Evolutionary conservation across 495 filamentous ascomycete genomes (phyloP).

Genomic region (Glonium stellatum): DNA sequence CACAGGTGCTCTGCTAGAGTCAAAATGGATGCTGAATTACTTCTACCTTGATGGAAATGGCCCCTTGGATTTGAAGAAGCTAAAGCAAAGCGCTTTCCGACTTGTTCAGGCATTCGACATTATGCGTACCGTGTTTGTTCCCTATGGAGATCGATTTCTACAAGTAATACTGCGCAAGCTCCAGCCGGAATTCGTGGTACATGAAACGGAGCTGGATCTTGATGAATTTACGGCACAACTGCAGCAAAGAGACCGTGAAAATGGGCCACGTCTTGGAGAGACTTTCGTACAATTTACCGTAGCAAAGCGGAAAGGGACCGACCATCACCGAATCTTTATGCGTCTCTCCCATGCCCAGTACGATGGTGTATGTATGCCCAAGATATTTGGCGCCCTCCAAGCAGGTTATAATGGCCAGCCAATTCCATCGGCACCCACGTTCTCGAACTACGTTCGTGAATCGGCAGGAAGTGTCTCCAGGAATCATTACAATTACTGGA

Average conservation of each 20-base stretch:
- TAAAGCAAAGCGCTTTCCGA: no score
- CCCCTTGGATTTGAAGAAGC: no score
- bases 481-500: slow-evolving; percentile 22
- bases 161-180: slow-evolving; percentile 27
- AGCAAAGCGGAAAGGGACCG: slow-evolving; percentile 3
- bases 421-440: slow-evolving; percentile 17
- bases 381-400: slow-evolving; percentile 19
- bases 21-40: no score
- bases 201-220: no score
- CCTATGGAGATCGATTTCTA: slow-evolving; percentile 18
- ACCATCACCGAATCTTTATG: slow-evolving; percentile 22
- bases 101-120: slow-evolving; percentile 25
- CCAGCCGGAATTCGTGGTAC: slow-evolving; percentile 21
- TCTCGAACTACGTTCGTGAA: slow-evolving; percentile 20
- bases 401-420: slow-evolving; percentile 23
- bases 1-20: no score
- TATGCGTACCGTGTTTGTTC: slow-evolving; percentile 27
- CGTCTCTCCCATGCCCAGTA: slow-evolving; percentile 28
- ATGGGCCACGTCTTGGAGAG: not conserved
- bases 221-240: not conserved
- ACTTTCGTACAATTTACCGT: not conserved
- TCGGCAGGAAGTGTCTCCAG: slow-evolving; percentile 12
- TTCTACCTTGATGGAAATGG: no score
- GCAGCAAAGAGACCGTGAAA: no score
- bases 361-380: slow-evolving; percentile 24